A percentile compares a stretch with the other conserved stretches of the same genome.
phyloP scores from a whole-genome alignment of 805 yeast genomes.

The Hanseniaspora nectarophila region DNA sequence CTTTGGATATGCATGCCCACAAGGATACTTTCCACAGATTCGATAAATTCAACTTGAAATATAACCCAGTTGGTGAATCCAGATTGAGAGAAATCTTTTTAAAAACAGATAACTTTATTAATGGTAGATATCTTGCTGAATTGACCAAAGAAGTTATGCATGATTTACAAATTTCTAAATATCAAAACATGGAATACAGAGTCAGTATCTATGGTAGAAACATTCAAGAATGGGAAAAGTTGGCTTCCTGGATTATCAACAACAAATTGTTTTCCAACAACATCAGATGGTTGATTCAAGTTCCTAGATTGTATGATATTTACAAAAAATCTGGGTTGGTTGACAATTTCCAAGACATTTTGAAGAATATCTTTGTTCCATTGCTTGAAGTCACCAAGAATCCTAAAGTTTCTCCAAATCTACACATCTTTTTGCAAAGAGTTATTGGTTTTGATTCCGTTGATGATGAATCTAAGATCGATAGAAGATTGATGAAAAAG shows the following conservation, averaged over 20 bases:
- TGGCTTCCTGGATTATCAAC: constrained; percentile 91
- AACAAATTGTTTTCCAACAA: constrained; percentile 83
- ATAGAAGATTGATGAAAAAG: constrained; percentile 67
- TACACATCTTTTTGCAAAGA: constrained; percentile 76
- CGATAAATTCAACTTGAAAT: constrained; percentile 92
- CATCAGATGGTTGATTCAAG: constrained; percentile 93
- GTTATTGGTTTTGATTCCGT: constrained; percentile 97
- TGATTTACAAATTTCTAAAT: constrained; percentile 88
- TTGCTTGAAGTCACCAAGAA: constrained; percentile 78
- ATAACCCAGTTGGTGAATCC: constrained; percentile 97
- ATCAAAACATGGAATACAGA: constrained; percentile 94
- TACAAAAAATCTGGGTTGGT: constrained; percentile 70
- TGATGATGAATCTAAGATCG: constrained; percentile 92
- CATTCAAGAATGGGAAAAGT: constrained; percentile 83
- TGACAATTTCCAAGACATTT: constrained; percentile 57
- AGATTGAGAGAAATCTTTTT: constrained; percentile 90
- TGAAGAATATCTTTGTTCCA: constrained; percentile 73
- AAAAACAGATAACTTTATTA: constrained; percentile 85
- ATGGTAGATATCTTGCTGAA: constrained; percentile 85
- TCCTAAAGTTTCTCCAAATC: constrained; percentile 82
- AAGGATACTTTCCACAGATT: constrained; percentile 95
- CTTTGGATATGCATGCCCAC: constrained; percentile 98
- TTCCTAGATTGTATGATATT: constrained; percentile 84
- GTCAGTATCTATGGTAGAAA: constrained; percentile 90
- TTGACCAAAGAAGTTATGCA: constrained; percentile 85